Conservation (phyloP, 805 yeast genomes). For the Ogataea degrootiae region DNA sequence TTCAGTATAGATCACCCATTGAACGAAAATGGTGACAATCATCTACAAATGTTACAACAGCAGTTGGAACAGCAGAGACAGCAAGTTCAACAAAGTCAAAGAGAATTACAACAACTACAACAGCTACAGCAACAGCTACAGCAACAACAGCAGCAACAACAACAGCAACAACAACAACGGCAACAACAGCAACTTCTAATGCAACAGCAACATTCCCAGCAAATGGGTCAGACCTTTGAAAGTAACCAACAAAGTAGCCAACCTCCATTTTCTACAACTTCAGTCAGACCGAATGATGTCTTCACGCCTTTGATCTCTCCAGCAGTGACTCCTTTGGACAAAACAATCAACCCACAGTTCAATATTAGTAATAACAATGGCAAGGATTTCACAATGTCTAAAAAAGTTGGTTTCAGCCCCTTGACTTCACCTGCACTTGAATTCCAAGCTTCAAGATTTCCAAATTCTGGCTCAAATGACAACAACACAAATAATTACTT, state of each 20-base stretch:
- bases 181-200: constrained; percentile 1
- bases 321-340: constrained; percentile 60
- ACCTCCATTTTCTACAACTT: background rate
- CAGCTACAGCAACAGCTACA: constrained; percentile 11
- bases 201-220: constrained; percentile 3
- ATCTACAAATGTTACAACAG: background rate
- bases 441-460: constrained; percentile 33
- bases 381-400: background rate
- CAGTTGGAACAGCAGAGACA: constrained; percentile 3
- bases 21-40: constrained; percentile 1
- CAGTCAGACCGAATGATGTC: constrained; percentile 51
- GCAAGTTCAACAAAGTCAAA: constrained; percentile 2
- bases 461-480: constrained; percentile 4
- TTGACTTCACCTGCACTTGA: constrained; percentile 66
- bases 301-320: constrained; percentile 80
- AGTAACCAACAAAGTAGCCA: background rate
- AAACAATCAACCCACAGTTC: constrained; percentile 10
- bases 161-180: constrained; percentile 14
- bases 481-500: constrained; percentile 11
- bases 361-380: too few relatives aligned
- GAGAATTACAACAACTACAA: constrained; percentile 13
- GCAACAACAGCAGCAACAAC: constrained; percentile 8
- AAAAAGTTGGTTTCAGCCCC: constrained; percentile 36
- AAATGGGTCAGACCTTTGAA: background rate
- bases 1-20: background rate